These are phyloP conservation scores for Capillidium heterosporum DNA, from an alignment of 371 early-diverging fungal species.

Conservation along the genomic window DNA sequence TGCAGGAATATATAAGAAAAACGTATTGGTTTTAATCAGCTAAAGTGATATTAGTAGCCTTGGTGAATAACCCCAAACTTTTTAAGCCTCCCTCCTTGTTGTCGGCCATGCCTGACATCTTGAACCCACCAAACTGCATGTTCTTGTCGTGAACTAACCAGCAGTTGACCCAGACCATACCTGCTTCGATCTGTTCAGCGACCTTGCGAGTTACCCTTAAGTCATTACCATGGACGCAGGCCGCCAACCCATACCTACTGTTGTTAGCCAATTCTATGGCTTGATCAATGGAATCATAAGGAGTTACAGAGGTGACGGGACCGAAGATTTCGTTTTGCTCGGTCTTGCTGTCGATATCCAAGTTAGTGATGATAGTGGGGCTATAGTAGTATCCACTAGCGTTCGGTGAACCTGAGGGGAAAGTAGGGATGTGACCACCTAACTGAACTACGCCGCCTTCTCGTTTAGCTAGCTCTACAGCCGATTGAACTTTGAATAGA, in stretches of 20 bases:
- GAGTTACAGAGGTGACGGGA: constrained; percentile 50
- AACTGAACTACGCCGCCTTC: constrained; percentile 38
- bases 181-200: constrained; percentile 25
- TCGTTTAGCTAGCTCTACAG: constrained; percentile 36
- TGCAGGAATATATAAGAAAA: too few relatives aligned
- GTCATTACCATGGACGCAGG: constrained; percentile 54
- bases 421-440: constrained; percentile 15
- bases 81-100: neutral
- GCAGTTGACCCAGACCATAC: constrained; percentile 53
- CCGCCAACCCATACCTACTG: constrained; percentile 56
- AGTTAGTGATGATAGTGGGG: constrained; percentile 46
- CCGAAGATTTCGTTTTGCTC: constrained; percentile 69
- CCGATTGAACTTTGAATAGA: constrained; percentile 39
- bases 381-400: constrained; percentile 37
- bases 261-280: constrained; percentile 48
- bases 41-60: constrained; percentile 4
- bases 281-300: constrained; percentile 49
- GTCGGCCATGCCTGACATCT: constrained; percentile 13
- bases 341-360: constrained; percentile 1
- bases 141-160: constrained; percentile 47
- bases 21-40: too few relatives aligned
- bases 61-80: constrained; percentile 2
- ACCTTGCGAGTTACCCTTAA: constrained; percentile 35
- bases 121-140: constrained; percentile 55
- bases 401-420: neutral